Base-by-base conservation (phyloP, 2,329 filamentous ascomycete species). In the Trichoderma koningii region DNA sequence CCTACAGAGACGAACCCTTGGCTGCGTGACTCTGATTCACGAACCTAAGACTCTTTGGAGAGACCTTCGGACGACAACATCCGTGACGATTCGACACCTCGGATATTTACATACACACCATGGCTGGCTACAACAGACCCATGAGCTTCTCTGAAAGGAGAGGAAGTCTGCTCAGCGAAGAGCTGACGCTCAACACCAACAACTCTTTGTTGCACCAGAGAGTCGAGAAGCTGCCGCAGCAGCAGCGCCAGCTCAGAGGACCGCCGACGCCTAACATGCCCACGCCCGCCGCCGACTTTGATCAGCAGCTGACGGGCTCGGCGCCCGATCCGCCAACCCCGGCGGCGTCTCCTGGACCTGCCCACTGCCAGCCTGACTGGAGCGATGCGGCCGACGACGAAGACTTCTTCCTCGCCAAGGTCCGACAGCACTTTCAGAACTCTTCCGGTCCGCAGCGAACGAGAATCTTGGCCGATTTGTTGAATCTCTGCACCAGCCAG, bases 401-500 rank as follows among this genome's bases (percentile, higher is more conserved):
- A 75, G 92, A 96, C 74, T 86, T 89, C 69, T 91, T 94, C 71
- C 84, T 96, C 63, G 83, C 91, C 69, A 89, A 93, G 73, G 87
- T 95, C 65, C 86, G 91, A 67, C 85, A 89, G 67, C 87, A 93
- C 72, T 98, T 98, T 74, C 87, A 88, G 72, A 87, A 89, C 63
- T 88, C 92, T 76, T 89, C 88, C 65, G 86, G 89, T 26, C 85
- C 87, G 0, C 90, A 94, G 77, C 87, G 91, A 65, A 91, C 93
- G 71, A 86, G 91, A 45, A 86, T 96, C 71, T 81, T 99, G 66
- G 92, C 92, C 57, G 93, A 97, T 74, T 82, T 99, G 65, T 81
- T 99, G 69, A 96, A 96, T 73, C 85, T 97, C 71, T 99, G 95
- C 80, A 96, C 96, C 71, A 97, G 92, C 72, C 93, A 96, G 73